phyloP scores from a whole-genome alignment of 176 grass and related monocot genomes.

The Hsuehochloa calcarea region DNA sequence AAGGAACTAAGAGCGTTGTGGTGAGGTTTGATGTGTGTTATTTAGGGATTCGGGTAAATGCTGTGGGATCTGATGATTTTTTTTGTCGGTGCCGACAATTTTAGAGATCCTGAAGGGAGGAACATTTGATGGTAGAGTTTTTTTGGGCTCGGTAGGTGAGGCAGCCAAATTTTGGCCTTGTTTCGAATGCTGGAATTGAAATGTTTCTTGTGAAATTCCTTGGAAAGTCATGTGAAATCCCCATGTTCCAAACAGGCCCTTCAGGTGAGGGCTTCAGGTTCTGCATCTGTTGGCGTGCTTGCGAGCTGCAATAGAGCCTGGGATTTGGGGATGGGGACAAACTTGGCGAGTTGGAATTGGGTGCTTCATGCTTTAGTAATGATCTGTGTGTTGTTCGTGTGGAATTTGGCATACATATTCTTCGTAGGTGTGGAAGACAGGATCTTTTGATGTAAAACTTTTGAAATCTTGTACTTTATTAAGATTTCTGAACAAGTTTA shows the following conservation, averaged over 20 bases:
- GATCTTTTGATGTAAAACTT: neutral
- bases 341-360: neutral
- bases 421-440: neutral
- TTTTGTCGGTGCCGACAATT: neutral
- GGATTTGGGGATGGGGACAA: neutral
- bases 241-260: neutral
- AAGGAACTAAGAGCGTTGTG: neutral
- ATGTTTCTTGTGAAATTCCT: neutral
- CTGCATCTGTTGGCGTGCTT: neutral
- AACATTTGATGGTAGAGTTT: neutral
- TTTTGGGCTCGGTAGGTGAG: neutral
- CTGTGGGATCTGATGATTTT: constrained; percentile 2
- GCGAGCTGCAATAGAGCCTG: neutral
- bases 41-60: neutral
- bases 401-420: neutral
- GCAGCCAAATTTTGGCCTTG: neutral
- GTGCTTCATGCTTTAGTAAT: neutral
- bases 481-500: neutral
- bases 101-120: neutral
- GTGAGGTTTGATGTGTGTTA: neutral
- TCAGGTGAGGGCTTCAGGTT: neutral
- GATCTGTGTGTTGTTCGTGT: neutral
- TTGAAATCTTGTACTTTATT: neutral
- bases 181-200: neutral
- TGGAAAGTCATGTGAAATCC: neutral